These are phyloP conservation scores for Schoenoplectus tabernaemontani DNA, from an alignment of 202 grass and related monocot genomes.

Conservation along the genomic window DNA sequence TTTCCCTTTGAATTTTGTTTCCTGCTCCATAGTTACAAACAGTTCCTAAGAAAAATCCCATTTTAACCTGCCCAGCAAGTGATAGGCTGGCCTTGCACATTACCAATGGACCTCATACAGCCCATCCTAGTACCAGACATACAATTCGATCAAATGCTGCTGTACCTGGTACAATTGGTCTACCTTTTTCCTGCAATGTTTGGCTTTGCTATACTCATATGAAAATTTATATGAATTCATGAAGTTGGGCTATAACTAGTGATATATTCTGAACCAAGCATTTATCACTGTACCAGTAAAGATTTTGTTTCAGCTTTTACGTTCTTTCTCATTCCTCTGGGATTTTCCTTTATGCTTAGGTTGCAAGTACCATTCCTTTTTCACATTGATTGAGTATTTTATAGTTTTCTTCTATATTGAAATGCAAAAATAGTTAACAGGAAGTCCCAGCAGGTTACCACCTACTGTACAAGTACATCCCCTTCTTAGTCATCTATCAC, in stretches of 20 bases:
- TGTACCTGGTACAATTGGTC: conserved; percentile 3
- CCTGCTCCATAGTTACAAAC: background rate
- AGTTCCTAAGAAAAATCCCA: conserved; percentile 11
- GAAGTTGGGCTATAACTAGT: background rate
- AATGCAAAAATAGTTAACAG: background rate
- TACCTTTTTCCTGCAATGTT: background rate
- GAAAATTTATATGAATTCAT: background rate
- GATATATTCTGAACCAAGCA: background rate
- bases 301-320: background rate
- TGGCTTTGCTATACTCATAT: background rate
- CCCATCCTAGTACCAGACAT: background rate
- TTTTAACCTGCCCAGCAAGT: conserved; percentile 9
- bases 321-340: background rate
- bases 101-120: background rate
- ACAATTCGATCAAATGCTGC: background rate
- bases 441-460: background rate
- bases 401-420: conserved; percentile 1
- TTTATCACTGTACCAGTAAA: background rate
- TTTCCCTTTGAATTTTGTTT: conserved; percentile 3
- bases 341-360: background rate
- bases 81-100: background rate
- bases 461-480: background rate
- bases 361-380: background rate
- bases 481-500: background rate
- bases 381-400: background rate